These are phyloP conservation scores for Pseudotsuga menziesii DNA, from an alignment of 75 land plant species.

Conservation along the genomic window DNA sequence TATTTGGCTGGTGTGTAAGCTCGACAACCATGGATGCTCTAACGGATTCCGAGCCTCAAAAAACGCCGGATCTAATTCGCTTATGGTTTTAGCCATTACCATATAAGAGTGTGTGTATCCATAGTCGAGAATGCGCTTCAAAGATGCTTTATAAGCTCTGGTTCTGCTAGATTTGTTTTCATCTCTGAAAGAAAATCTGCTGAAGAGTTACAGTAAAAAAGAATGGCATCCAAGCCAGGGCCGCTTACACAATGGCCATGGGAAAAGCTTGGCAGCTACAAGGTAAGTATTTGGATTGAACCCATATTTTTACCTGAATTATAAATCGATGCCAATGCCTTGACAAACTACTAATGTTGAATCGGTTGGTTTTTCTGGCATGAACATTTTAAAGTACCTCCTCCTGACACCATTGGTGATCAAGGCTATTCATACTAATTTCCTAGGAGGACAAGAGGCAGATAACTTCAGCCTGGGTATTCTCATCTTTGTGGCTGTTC, in stretches of 20 bases:
- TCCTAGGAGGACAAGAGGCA: conserved; percentile 16
- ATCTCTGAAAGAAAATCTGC: no score
- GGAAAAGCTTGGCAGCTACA: conserved; percentile 66
- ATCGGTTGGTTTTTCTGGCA: background rate
- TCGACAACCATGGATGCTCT: no score
- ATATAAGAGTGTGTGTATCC: no score
- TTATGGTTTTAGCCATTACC: no score
- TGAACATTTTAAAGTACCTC: conserved; percentile 23
- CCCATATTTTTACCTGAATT: background rate
- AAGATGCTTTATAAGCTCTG: no score
- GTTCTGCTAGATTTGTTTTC: no score
- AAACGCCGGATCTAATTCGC: no score
- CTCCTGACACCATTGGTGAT: conserved; percentile 39
- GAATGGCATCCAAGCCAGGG: conserved; percentile 62
- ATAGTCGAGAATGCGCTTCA: no score
- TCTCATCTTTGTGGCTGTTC: conserved; percentile 27
- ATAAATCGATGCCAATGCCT: background rate
- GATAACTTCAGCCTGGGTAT: conserved; percentile 12
- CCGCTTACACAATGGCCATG: conserved; percentile 74
- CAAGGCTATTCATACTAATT: conserved; percentile 18
- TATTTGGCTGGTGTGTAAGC: no score
- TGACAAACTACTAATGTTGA: no score
- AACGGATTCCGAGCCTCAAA: no score
- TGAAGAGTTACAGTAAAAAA: no score
- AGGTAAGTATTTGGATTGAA: conserved; percentile 27